These are phyloP conservation scores for Paecilomyces formosus DNA, from an alignment of 2,329 filamentous ascomycete species.

Conservation along the genomic window DNA sequence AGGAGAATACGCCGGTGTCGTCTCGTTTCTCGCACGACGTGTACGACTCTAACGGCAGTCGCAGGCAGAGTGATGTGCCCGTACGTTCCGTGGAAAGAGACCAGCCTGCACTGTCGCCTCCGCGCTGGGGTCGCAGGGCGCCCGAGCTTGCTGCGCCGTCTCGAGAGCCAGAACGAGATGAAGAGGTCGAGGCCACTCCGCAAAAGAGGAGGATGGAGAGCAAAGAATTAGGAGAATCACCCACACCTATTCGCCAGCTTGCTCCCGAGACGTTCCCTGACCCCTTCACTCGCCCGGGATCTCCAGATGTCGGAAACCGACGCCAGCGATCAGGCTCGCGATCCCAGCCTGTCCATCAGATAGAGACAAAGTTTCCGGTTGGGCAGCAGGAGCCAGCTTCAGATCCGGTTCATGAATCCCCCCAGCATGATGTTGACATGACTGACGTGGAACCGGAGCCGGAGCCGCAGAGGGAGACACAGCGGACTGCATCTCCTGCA, in stretches of 20 bases:
- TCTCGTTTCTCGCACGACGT: not conserved
- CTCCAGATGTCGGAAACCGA: not conserved
- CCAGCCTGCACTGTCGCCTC: constrained; percentile 11
- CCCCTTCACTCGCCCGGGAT: not conserved
- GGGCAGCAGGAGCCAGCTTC: not conserved
- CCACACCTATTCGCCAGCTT: not conserved
- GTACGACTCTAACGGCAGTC: not conserved
- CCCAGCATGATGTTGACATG: constrained; percentile 7
- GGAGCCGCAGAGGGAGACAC: not conserved
- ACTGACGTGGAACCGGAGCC: constrained; percentile 2
- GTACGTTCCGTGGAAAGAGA: constrained; percentile 19
- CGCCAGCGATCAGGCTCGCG: not conserved
- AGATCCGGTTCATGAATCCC: not conserved
- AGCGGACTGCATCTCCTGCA: not conserved
- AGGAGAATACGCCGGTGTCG: constrained; percentile 6
- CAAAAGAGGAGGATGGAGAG: not conserved
- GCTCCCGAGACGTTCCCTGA: not conserved
- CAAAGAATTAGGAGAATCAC: not conserved
- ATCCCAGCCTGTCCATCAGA: not conserved
- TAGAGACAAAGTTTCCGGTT: not conserved
- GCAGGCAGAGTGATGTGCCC: constrained; percentile 14
- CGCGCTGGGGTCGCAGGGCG: constrained; percentile 3
- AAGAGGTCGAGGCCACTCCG: constrained; percentile 3
- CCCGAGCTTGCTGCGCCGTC: constrained; percentile 1
- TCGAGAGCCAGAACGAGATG: not conserved